Percentiles rank a stretch among this genome's conserved stretches.
These are phyloP conservation scores for Neonectria coccinea DNA, from an alignment of 2,329 filamentous ascomycete species.

Conservation along the genomic window DNA sequence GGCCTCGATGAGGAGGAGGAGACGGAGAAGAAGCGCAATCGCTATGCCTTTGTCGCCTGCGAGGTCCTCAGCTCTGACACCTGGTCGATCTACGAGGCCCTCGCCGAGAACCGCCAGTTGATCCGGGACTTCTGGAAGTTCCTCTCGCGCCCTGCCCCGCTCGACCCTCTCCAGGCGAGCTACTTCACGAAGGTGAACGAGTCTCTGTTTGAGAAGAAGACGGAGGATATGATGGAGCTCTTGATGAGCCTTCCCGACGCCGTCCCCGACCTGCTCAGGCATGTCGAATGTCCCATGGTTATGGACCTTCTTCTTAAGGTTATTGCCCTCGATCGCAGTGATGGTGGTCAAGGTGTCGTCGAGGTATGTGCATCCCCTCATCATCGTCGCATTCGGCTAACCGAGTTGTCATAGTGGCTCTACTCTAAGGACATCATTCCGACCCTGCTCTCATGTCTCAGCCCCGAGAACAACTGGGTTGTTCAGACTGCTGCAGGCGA, in stretches of 20 bases:
- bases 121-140: conserved; percentile 93
- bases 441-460: conserved; percentile 85
- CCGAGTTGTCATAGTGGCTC: conserved; percentile 75
- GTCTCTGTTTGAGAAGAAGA: conserved; percentile 97
- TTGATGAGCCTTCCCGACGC: conserved; percentile 86
- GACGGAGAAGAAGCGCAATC: conserved; percentile 89
- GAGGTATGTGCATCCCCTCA: conserved; percentile 70
- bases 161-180: conserved; percentile 93
- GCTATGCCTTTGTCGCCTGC: conserved; percentile 92
- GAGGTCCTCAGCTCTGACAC: conserved; percentile 96
- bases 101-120: conserved; percentile 85
- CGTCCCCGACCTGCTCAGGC: conserved; percentile 85
- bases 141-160: conserved; percentile 81
- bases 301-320: conserved; percentile 98
- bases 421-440: conserved; percentile 91
- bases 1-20: conserved; percentile 73
- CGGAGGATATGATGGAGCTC: conserved; percentile 93
- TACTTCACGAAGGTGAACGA: conserved; percentile 99
- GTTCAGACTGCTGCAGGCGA: conserved; percentile 97
- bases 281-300: conserved; percentile 97
- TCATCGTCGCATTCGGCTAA: conserved; percentile 13
- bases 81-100: conserved; percentile 94
- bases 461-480: conserved; percentile 85
- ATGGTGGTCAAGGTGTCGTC: conserved; percentile 91
- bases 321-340: conserved; percentile 92